Evolutionary conservation across 192 early-diverging fungal genomes (phyloP), one percentile per base, ranked within the genome.

Genomic region (Coemansia sp.): DNA sequence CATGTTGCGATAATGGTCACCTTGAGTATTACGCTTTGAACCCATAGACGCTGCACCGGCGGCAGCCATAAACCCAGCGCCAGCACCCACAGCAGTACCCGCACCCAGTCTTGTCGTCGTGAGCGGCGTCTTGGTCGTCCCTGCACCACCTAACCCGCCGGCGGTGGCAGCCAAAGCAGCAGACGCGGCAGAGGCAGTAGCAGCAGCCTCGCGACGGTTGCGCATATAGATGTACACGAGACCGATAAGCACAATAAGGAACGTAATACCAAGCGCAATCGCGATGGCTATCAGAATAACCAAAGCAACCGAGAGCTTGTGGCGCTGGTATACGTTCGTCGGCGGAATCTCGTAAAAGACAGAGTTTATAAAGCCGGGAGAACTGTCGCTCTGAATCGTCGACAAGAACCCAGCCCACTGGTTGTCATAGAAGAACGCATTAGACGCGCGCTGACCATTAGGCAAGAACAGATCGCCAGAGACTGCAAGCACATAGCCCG

Each of bases 271-370:
- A 18, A 89, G 71, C 17, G 89, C 84, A 39, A 88, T 86, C 8
- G 82, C 86, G 22, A 86, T 71, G 33, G 89, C 84, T 45, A 89
- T 84, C 12, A 89, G 62, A 22, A 91, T 86, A 3, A 91, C 85
- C 37, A 86, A 65, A 4, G 85, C 82, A 0, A 84, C 63, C 0
- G 89, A 77, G 14, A 81, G 55, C 11, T 59, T 64, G 34, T 68
- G 53, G 17, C 67, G 69, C 48, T 67, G 61, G 55, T 71, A 67
- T n/a, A 81, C 80, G 25, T 67, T 69, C 13, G 65, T 77, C 1
- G 73, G 69, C 25, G 80, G 80, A 3, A 70, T 66, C 57, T 71
- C 68, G 50, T 64, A 73, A 55, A 81, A 81, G 27, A 77, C 53
- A 3, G 64, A 68, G 23, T 61, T 57, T 37, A 81, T 52, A 25